These are phyloP conservation scores for Achlya hypogyna DNA, from an alignment of 352 stramenopile species.

Conservation along the genomic window DNA sequence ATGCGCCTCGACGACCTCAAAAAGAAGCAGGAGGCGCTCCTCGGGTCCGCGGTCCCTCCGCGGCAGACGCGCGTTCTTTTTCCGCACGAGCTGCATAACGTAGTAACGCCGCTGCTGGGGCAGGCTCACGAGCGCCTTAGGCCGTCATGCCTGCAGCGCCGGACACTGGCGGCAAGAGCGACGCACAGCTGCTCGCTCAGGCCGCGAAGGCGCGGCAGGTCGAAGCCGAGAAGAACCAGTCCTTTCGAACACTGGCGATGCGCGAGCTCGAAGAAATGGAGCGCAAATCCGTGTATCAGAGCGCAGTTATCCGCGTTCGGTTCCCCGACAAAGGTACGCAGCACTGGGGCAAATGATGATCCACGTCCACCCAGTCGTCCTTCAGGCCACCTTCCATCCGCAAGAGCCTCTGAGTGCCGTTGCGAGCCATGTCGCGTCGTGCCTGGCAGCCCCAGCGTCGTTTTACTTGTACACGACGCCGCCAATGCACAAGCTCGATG, in stretches of 20 bases:
- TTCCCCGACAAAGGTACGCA: conserved; percentile 68
- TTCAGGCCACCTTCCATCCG: conserved; percentile 79
- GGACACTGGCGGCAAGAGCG: conserved; percentile 23
- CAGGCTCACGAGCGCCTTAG: too few relatives aligned
- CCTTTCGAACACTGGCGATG: conserved; percentile 81
- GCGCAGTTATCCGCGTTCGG: conserved; percentile 64
- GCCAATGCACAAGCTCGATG: conserved; percentile 49
- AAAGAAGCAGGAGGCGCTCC: conserved; percentile 59
- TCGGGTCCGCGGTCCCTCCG: conserved; percentile 44
- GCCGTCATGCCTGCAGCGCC: background rate
- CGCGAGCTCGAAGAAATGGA: conserved; percentile 80
- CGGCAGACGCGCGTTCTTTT: conserved; percentile 58
- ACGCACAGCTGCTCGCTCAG: conserved; percentile 59
- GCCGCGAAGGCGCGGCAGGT: conserved; percentile 59
- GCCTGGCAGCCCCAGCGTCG: conserved; percentile 26
- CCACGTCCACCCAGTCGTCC: conserved; percentile 31
- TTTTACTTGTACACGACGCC: conserved; percentile 81
- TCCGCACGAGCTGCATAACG: conserved; percentile 7
- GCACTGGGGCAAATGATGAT: background rate
- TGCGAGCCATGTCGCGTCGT: conserved; percentile 49
- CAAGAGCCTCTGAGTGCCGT: conserved; percentile 70
- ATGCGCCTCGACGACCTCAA: conserved; percentile 68
- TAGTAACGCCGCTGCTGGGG: too few relatives aligned
- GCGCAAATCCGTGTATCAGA: conserved; percentile 72
- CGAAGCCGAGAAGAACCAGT: conserved; percentile 77